Evolutionary conservation across 228 moss, liverwort and hornwort species (phyloP), one percentile per base, ranked within the genome.

Genomic region (Sphagnum magellanicum): DNA sequence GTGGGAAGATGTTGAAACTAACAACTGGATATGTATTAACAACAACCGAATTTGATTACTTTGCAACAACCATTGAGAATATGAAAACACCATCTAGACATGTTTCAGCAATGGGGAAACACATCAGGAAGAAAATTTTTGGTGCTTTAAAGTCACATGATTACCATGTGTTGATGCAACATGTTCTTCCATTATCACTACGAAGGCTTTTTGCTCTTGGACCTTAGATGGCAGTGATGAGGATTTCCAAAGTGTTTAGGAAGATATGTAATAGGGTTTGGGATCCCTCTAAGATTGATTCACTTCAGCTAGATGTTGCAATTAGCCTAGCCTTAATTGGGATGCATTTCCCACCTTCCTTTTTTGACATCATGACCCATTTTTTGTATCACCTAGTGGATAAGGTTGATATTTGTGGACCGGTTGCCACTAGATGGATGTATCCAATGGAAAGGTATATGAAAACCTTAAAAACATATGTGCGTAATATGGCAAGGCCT

Each of bases 381-480:
- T 48, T 5, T 0, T 50, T 3, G 8, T 65, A 17, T 0, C 67
- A 67, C 0, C 10, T 68, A 0, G 51, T 68, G 16, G 57, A 48
- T 48, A 16, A 57, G n/a, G 0, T 55, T 8, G 8, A 48, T 8
- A 6, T 67, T 4, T 67, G 16, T 32, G 55, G 55, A 0, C 67
- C 67, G 4, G 14, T 67, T 4, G 53, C 13, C 46, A 16, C 8
- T 4, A 4, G 46, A 6, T 70, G 50, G 70, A 70, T 70, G 70
- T 70, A 70, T 17, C 60, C 61, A 13, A 9, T 70, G 10, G 70
- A 70, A n/a, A 46, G 58, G 8, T 68, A 61, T 50, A 61, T 60
- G 50, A 62, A 70, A 59, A 49, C 50, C 51, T 14, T 70, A 12
- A 70, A 70, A 7, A 12, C 51, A 6, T 61, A 61, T 50, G 70